These are phyloP conservation scores for Exophiala aquamarina DNA, from an alignment of 2,329 filamentous ascomycete species.

Conservation along the genomic window DNA sequence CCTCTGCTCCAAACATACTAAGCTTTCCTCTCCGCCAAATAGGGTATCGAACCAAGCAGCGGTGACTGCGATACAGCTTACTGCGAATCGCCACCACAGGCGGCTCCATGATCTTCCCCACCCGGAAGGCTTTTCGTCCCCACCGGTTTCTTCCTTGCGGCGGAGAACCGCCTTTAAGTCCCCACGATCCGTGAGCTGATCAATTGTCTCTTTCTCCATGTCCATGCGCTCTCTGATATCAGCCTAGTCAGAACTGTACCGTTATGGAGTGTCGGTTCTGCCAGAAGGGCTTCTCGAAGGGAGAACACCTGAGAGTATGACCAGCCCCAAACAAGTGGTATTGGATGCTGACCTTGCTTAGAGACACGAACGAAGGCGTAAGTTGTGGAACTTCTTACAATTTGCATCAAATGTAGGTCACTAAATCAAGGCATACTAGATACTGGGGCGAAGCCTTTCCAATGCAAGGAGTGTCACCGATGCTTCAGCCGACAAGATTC, in stretches of 20 bases:
- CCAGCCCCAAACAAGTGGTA: neutral
- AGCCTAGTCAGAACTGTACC: neutral
- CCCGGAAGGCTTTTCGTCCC: too few relatives aligned
- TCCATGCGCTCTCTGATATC: neutral
- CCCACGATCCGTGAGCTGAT: neutral
- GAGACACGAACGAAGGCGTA: conserved; percentile 47
- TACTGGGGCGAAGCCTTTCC: conserved; percentile 43
- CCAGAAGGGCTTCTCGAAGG: conserved; percentile 43
- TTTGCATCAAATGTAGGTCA: neutral
- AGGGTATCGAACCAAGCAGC: too few relatives aligned
- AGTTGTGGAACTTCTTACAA: conserved; percentile 17
- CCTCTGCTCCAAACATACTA: too few relatives aligned
- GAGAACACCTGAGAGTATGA: conserved; percentile 41
- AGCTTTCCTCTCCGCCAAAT: too few relatives aligned
- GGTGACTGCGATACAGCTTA: too few relatives aligned
- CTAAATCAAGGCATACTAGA: conserved; percentile 34
- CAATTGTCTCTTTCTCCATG: too few relatives aligned
- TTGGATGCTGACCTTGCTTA: conserved; percentile 23
- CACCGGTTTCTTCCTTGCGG: too few relatives aligned
- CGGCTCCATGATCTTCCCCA: too few relatives aligned
- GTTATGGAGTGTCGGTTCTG: conserved; percentile 39
- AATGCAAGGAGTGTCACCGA: conserved; percentile 41
- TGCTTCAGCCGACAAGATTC: conserved; percentile 47
- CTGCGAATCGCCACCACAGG: too few relatives aligned
- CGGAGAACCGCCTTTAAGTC: too few relatives aligned